A percentile compares a stretch with the other conserved stretches of the same genome.
These are phyloP conservation scores for Cyanidiococcus yangmingshanensis DNA, from an alignment of 23 red algal species.

Conservation along the genomic window DNA sequence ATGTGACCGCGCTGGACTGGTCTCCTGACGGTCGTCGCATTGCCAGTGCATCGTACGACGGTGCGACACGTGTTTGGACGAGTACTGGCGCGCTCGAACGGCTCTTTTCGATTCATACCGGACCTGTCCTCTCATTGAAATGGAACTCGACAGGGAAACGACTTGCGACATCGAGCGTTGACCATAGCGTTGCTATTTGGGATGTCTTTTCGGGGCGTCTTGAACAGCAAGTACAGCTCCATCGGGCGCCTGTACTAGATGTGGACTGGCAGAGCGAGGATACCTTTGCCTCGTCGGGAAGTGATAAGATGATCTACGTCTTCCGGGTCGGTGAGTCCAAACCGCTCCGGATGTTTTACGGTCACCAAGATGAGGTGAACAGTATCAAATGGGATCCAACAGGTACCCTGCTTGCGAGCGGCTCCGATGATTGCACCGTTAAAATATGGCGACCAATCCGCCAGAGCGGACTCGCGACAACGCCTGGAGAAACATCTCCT, in stretches of 20 bases:
- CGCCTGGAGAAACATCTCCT: background rate
- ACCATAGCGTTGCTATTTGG: constrained; percentile 70
- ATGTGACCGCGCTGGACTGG: constrained; percentile 78
- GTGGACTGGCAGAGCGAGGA: constrained; percentile 91
- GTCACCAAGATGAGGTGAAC: constrained; percentile 93
- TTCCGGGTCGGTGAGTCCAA: constrained; percentile 39
- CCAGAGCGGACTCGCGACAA: background rate
- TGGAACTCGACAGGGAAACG: constrained; percentile 83
- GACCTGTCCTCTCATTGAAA: constrained; percentile 81
- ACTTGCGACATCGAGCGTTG: constrained; percentile 63
- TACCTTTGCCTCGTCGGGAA: constrained; percentile 78
- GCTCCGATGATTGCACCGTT: constrained; percentile 85
- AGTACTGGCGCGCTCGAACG: constrained; percentile 55
- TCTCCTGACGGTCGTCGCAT: constrained; percentile 51
- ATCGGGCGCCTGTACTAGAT: constrained; percentile 59
- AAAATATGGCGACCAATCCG: constrained; percentile 63
- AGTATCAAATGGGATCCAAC: constrained; percentile 81
- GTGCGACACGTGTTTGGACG: constrained; percentile 59
- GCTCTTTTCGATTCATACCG: constrained; percentile 47
- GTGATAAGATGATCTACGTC: constrained; percentile 86
- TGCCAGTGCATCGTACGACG: constrained; percentile 74
- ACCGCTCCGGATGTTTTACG: constrained; percentile 53
- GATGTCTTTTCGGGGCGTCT: constrained; percentile 15
- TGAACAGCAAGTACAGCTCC: constrained; percentile 62
- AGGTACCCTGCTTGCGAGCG: constrained; percentile 72